phyloP scores from a whole-genome alignment of 2,329 filamentous ascomycete genomes.

The Phoma herbarum region DNA sequence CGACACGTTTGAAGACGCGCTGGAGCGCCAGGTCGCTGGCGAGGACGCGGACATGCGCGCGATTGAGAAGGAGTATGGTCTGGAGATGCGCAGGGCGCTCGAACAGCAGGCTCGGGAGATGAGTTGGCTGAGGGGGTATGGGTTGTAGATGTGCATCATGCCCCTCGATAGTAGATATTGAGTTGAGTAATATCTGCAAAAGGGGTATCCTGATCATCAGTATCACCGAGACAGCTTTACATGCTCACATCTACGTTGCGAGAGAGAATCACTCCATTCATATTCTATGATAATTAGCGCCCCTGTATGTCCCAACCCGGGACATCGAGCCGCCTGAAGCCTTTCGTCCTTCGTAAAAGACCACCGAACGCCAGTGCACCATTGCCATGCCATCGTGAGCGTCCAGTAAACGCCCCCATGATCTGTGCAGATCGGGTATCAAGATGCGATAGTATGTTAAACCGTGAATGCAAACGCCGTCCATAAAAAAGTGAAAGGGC shows the following conservation, averaged over 20 bases:
- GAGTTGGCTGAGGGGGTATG: constrained; percentile 74
- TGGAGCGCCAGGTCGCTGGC: constrained; percentile 54
- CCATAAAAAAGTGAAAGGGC: not conserved
- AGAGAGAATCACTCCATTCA: no score
- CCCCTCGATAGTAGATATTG: no score
- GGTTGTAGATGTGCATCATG: constrained; percentile 50
- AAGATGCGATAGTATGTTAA: constrained; percentile 3
- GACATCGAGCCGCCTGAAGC: not conserved
- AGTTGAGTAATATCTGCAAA: no score
- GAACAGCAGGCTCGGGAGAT: constrained; percentile 82
- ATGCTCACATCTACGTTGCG: not conserved
- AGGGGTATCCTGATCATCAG: no score
- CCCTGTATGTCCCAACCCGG: not conserved
- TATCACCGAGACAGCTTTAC: not conserved
- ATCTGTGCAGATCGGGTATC: constrained; percentile 23
- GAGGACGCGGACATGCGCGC: constrained; percentile 48
- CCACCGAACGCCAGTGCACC: not conserved
- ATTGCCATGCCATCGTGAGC: constrained; percentile 1
- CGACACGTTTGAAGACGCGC: constrained; percentile 45
- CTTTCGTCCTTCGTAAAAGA: not conserved
- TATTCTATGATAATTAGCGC: no score
- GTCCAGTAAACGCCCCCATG: not conserved
- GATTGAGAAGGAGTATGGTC: constrained; percentile 70
- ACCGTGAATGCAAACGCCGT: not conserved
- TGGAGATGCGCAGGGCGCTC: constrained; percentile 77